These are phyloP conservation scores for Albugo candida DNA, from an alignment of 352 stramenopile species.

Conservation along the genomic window DNA sequence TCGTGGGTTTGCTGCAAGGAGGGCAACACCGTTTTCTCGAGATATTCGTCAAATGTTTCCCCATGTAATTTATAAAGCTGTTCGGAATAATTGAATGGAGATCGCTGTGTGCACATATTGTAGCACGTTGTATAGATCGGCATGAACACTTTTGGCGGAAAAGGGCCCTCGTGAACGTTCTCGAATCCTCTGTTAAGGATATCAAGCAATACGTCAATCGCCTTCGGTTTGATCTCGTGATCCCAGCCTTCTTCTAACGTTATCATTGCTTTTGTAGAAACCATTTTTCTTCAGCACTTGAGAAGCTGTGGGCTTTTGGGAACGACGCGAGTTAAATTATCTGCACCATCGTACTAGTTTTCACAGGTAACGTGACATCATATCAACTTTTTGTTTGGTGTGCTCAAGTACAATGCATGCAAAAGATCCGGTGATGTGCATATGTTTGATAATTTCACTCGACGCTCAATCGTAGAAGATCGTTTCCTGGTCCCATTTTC, in stretches of 20 bases:
- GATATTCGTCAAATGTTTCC: slow-evolving; percentile 75
- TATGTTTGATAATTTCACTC: too few species aligned
- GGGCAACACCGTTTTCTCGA: slow-evolving; percentile 80
- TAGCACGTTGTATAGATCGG: slow-evolving; percentile 89
- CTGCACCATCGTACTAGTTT: too few species aligned
- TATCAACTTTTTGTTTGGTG: too few species aligned
- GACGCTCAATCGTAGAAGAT: too few species aligned
- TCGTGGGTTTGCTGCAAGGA: slow-evolving; percentile 76
- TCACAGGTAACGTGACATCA: too few species aligned
- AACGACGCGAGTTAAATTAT: too few species aligned
- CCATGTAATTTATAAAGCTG: slow-evolving; percentile 97
- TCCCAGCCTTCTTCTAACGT: slow-evolving; percentile 74
- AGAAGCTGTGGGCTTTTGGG: too few species aligned
- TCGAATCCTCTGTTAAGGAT: slow-evolving; percentile 77
- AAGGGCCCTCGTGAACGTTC: slow-evolving; percentile 57
- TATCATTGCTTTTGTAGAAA: slow-evolving; percentile 73
- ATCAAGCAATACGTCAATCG: slow-evolving; percentile 71
- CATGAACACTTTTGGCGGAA: slow-evolving; percentile 75
- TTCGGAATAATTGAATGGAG: slow-evolving; percentile 97
- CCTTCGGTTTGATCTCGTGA: slow-evolving; percentile 76
- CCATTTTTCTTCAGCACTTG: neutral
- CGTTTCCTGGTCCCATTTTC: too few species aligned
- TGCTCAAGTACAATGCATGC: too few species aligned
- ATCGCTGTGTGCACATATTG: slow-evolving; percentile 99
- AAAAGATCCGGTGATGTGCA: too few species aligned